Evolutionary conservation across 148 eudicot species (phyloP), one percentile per base, ranked within the genome.

Genomic region (Rhododendron kiyosumense): DNA sequence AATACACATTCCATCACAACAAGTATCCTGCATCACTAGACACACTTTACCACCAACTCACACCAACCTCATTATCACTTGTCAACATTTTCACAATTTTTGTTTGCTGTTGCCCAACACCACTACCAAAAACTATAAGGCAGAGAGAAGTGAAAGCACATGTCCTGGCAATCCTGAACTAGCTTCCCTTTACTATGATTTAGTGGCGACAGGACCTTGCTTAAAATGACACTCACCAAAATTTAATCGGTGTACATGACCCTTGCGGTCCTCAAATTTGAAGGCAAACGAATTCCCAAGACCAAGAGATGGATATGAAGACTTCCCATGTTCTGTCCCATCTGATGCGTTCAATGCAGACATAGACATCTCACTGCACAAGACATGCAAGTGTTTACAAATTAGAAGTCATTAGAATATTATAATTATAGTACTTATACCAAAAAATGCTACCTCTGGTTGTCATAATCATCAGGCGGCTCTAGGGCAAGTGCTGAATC

Each of bases 401-500:
- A 54, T 76, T 43, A 83, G 54, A 52, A 75, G 67, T 74, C 48
- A 26, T 45, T 24, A 45, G 80, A 69, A 59, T 77, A 49, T 78
- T 41, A 41, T 41, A 46, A 7, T 46, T 46, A 85, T 79, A 45
- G n/a, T 30, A 14, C 74, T 65, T 75, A 63, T 78, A 87, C 75
- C 30, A 85, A 81, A 82, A 84, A 71, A 9, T 46, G 48, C 79
- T 84, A 94, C 98, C 98, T 96, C 7, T 92, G 96, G 85, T 94
- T 88, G 82, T 96, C 99, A 81, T 89, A 95, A 86, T 96, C 98
- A 90, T 96, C 99, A 81, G 91, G 90, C 43, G 98, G 92, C 84
- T 95, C 98, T 79, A 94, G 86, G 85, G 94, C 91, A 82, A 96
- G 93, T 78, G 99, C 99, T 84, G 98, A 96, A 89, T 96, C 99